phyloP scores from a whole-genome alignment of 1,139 yeast genomes.

The Pichia sp. region DNA sequence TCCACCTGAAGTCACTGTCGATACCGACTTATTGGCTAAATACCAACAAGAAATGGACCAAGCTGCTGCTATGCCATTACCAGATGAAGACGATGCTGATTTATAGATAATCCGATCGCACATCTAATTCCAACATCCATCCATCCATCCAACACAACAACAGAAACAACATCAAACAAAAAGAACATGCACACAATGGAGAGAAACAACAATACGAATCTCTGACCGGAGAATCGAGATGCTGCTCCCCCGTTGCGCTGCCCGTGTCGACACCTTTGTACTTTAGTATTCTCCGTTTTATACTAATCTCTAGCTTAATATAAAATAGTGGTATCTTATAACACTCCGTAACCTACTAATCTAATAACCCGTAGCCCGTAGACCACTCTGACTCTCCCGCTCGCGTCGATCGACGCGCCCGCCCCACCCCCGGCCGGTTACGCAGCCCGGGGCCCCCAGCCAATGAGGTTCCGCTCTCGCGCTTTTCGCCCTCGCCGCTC shows the following conservation, averaged over 20 bases:
- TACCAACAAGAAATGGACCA: constrained; percentile 99
- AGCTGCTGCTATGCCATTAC: constrained; percentile 99
- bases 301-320: constrained; percentile 1
- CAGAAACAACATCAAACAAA: too few species aligned
- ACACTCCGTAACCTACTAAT: too few species aligned
- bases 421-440: neutral
- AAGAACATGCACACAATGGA: too few species aligned
- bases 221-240: too few species aligned
- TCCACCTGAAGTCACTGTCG: constrained; percentile 99
- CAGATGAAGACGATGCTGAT: constrained; percentile 99
- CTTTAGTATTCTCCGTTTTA: constrained; percentile 6
- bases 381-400: too few species aligned
- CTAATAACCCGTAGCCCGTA: too few species aligned
- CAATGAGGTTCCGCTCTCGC: constrained; percentile 3
- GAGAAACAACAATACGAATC: too few species aligned
- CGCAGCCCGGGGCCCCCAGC: neutral
- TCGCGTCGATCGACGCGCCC: constrained; percentile 6
- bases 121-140: neutral
- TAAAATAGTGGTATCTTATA: constrained; percentile 1
- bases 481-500: neutral
- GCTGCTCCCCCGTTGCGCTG: too few species aligned
- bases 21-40: constrained; percentile 93
- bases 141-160: neutral
- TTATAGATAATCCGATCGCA: constrained; percentile 55
- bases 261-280: neutral